phyloP scores from a whole-genome alignment of 441 rosid species.

The Croton setiger region DNA sequence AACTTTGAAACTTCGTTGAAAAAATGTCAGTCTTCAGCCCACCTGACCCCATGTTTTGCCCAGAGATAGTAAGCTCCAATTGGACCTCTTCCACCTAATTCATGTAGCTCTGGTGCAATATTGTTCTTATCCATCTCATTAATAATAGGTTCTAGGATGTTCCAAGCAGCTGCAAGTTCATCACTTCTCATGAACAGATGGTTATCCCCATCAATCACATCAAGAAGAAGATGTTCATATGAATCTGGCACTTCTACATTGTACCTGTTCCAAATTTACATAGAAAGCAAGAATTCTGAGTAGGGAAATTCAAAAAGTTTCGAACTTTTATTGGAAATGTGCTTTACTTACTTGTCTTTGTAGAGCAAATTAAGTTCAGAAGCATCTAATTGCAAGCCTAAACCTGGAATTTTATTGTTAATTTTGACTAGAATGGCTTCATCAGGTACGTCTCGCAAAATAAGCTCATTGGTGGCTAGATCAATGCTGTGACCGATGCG shows the following conservation, averaged over 20 bases:
- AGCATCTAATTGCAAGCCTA: conserved; percentile 74
- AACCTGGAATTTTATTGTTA: conserved; percentile 75
- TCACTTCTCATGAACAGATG: conserved; percentile 82
- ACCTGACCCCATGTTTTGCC: conserved; percentile 61
- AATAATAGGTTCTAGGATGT: conserved; percentile 47
- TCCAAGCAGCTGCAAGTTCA: conserved; percentile 79
- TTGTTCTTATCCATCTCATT: conserved; percentile 57
- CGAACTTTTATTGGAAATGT: not conserved
- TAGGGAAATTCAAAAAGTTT: not conserved
- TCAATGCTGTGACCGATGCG: conserved; percentile 47
- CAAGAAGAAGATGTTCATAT: conserved; percentile 72
- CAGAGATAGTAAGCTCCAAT: conserved; percentile 67
- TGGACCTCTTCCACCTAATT: conserved; percentile 79
- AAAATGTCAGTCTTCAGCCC: conserved; percentile 48
- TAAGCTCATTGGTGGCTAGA: conserved; percentile 61
- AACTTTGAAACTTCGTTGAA: too few relatives aligned
- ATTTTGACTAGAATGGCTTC: conserved; percentile 73
- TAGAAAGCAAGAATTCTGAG: not conserved
- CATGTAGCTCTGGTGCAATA: conserved; percentile 57
- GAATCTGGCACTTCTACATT: conserved; percentile 71
- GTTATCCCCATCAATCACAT: conserved; percentile 76
- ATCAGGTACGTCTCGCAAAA: conserved; percentile 61
- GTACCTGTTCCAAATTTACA: conserved; percentile 38
- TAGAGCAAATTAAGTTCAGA: conserved; percentile 75
- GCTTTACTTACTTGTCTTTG: conserved; percentile 45